These are phyloP conservation scores for Sugiyamaella qingdaonensis DNA, from an alignment of 805 yeast species.

Conservation along the genomic window DNA sequence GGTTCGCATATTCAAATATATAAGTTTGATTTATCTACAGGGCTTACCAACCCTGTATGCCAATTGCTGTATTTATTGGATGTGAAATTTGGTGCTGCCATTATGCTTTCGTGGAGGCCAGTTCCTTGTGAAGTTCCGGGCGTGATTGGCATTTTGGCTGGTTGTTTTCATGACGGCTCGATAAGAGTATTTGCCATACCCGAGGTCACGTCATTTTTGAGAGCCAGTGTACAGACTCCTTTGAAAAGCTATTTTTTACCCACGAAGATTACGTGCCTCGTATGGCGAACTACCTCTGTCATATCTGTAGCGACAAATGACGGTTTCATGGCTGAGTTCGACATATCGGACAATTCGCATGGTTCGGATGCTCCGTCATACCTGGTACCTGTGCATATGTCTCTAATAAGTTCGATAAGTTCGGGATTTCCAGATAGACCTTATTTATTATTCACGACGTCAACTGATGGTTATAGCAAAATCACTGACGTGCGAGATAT, in stretches of 20 bases:
- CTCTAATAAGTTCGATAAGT: conserved; percentile 35
- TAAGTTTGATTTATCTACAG: conserved; percentile 23
- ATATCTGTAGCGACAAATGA: conserved; percentile 55
- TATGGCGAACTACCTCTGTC: conserved; percentile 41
- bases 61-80: conserved; percentile 29
- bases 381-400: conserved; percentile 37
- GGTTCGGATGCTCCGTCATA: conserved; percentile 33
- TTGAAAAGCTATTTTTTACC: conserved; percentile 13
- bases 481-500: conserved; percentile 35
- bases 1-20: conserved; percentile 19
- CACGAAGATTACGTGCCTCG: conserved; percentile 43
- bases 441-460: conserved; percentile 33
- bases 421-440: conserved; percentile 37
- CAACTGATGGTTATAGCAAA: conserved; percentile 42
- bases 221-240: conserved; percentile 12
- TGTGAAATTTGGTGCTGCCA: conserved; percentile 30
- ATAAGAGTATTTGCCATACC: conserved; percentile 43
- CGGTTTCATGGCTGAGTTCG: conserved; percentile 59
- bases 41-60: not conserved
- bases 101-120: conserved; percentile 29
- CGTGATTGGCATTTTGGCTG: conserved; percentile 36
- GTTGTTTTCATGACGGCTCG: conserved; percentile 55
- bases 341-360: conserved; percentile 28
- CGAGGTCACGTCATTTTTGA: not conserved
- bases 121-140: conserved; percentile 36